Evolutionary conservation across 1,284 basidiomycete genomes (phyloP), one percentile per base, ranked within the genome.

Genomic region (Agaricales sp.): DNA sequence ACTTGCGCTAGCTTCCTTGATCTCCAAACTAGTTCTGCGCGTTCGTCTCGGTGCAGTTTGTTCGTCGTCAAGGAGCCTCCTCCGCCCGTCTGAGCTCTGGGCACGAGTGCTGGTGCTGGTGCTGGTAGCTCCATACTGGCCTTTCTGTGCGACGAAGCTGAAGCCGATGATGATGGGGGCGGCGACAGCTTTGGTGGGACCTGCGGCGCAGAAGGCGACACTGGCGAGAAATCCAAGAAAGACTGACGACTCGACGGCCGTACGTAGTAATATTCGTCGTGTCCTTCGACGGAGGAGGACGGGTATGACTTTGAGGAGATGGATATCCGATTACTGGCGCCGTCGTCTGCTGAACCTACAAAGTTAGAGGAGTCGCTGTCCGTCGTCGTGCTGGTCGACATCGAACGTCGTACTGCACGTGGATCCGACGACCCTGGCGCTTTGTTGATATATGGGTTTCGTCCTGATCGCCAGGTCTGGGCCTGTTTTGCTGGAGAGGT

Each of bases 1-100:
- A 92, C 64, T 56, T 83, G 80, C 21, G 86, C 77, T 38, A 92
- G 73, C 64, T 92, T 92, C 57, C 81, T 77, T 24, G 80, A 78
- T 54, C 82, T 81, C 47, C 79, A 72, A 20, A 91, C 67, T 47
- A 86, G 77, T 38, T 86, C 80, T 0, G 82, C 76, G 19, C 87
- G 82, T 55, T 87, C 80, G 19, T 75, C 71, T 8, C 80, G 66
- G 51, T 72, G 69, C 35, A 91, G 77, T 50, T 74, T 67, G 61
- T 88, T 88, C 2, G 78, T 81, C 3, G 82, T 84, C n/a, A n/a
- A n/a, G n/a, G n/a, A n/a, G n/a, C 1, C 77, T 75, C 0, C 80
- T 78, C 14, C 11, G 30, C 30, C 11, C 30, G 30, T 12, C 16
- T 11, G 30, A 37, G 30, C 12, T n/a, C n/a, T n/a, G n/a, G n/a